Base-by-base conservation (phyloP, 768 basidiomycete genomes). In the Piloderma croceum region DNA sequence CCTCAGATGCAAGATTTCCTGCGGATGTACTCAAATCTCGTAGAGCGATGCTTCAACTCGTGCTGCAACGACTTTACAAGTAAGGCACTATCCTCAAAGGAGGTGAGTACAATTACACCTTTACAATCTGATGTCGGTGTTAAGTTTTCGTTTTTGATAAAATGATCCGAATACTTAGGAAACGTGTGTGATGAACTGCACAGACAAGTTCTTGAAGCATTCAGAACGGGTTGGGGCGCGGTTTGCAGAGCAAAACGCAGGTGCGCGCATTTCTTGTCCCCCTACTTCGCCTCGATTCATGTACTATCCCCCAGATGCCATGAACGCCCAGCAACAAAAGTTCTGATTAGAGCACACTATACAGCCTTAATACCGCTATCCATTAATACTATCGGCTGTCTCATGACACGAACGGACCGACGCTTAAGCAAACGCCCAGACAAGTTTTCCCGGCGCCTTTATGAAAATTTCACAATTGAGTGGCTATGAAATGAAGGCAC, bases 1-100 rank as follows among this genome's bases (percentile, higher is more conserved):
- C 19, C 20, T 18, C 58, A 98, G 93, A 94, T 99, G 92, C 90
- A 94, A 74, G 94, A 98, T 70, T 98, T 99, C 57, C 72, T 99
- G 72, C 77, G 75, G 57, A 83, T 98, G 65, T 98, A 99, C 66
- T 87, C 90, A 18, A 85, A 81, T 57, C 76, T 99, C 41, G 91
- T 93, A 23, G 94, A 98, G 61, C 82, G 89, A 52, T 99, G 94
- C 63, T 99, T 99, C 76, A 90, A 73, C 53, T 73, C 88, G 11
- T 99, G 94, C 61, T 85, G 84, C 55, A 93, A 93, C 60, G 94
- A 99, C 60, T 97, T 99, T 55, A 97, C 93, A 19, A 88, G 85
- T 72, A 96, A 91, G 66, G 81, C 91, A 0, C 68, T 99, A 42
- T 88, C 85, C 9, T 81, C 83, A 22, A 96, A 96, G 73, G 94